Base-by-base conservation (phyloP, 1,139 yeast species). In the Taphrina confusa region DNA sequence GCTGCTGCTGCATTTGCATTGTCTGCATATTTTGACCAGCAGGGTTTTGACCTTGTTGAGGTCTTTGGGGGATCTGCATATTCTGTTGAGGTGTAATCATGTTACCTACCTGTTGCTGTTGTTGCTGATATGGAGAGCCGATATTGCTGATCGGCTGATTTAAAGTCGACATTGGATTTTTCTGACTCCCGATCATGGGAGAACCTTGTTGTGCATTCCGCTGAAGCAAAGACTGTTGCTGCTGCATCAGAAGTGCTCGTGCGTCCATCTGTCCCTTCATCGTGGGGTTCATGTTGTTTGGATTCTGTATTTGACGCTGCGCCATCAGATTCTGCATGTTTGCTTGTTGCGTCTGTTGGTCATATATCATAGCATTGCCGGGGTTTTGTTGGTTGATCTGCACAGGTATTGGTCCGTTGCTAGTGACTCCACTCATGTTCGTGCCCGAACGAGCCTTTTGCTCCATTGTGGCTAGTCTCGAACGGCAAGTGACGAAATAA, bases 61-160 rank as follows among this genome's bases (percentile, higher is more conserved):
- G 42, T 14, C 47, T 42, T n/a, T 3, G 37, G 1, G 37, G n/a
- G 23, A 27, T 12, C 23, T 45, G 34, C 23, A 45, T 5, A 14
- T 42, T 42, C 37, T 45, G 50, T 27, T 28, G 50, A 14, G 50
- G 50, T 37, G 30, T 45, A 11, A 37, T 25, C 31, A 42, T 27
- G 3, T 36, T 27, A 27, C 23, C 27, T 5, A 37, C 6, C 16
- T 11, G 11, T n/a, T n/a, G n/a, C n/a, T n/a, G n/a, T 5, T 42
- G 47, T 25, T 45, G 50, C 25, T 45, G 50, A 47, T 47, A 47
- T 11, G 52, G 52, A 1, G 42, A 33, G 9, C 52, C 40, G n/a
- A 47, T 16, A 23, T 47, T 47, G 9, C 30, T 31, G 14, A 54
- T 34, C 6, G 58, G 58, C 45, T 54, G 58, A 23, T 54, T 54